A percentile compares a stretch with the other conserved stretches of the same genome.
These are phyloP conservation scores for Talaromyces ruber DNA, from an alignment of 495 filamentous ascomycete species.

Conservation along the genomic window DNA sequence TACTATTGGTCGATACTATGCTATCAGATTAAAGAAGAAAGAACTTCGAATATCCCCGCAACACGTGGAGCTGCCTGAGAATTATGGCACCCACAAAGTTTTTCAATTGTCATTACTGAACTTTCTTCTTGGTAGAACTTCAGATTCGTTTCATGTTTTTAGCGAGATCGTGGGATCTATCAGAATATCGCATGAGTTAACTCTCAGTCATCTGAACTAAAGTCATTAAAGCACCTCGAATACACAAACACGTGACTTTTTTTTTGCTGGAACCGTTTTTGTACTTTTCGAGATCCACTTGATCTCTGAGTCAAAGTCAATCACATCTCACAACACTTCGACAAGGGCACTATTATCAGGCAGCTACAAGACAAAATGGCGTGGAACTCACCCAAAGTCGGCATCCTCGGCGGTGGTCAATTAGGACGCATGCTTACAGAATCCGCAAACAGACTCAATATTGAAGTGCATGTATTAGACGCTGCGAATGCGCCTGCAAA, in stretches of 20 bases:
- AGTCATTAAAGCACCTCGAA: background rate
- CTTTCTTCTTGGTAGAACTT: background rate
- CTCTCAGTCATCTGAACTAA: background rate
- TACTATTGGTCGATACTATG: background rate
- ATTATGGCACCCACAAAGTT: constrained; percentile 4
- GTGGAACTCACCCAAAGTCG: constrained; percentile 48
- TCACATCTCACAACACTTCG: background rate
- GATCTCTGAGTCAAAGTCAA: background rate
- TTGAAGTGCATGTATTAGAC: constrained; percentile 75
- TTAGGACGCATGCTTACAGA: constrained; percentile 95
- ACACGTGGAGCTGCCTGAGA: background rate
- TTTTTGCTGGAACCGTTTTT: background rate
- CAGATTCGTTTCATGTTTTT: no score
- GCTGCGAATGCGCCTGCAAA: constrained; percentile 74
- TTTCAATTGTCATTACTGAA: constrained; percentile 1
- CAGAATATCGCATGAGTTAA: background rate
- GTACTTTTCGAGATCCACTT: constrained; percentile 3
- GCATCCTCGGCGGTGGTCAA: constrained; percentile 72
- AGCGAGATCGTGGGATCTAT: no score
- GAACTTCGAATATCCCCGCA: background rate
- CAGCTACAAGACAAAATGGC: constrained; percentile 13
- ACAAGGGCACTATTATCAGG: background rate
- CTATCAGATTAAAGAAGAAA: background rate
- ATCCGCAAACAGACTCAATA: constrained; percentile 77
- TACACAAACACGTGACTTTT: background rate